Evolutionary conservation across 495 filamentous ascomycete species (phyloP).

Genomic region (Sphaerosporella brunnea): DNA sequence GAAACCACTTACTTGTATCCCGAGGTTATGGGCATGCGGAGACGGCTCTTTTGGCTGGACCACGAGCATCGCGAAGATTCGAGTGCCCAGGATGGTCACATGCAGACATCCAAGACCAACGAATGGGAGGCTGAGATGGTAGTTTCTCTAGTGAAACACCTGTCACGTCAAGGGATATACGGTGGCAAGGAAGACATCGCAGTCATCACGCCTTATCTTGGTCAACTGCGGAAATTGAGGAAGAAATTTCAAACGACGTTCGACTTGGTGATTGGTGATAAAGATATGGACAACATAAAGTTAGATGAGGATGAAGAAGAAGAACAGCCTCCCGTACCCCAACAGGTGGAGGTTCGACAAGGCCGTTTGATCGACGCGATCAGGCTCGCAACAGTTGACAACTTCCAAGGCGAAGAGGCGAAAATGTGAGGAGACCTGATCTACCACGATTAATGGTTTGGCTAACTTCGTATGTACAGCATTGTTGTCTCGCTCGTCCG

Average conservation of each 20-base stretch:
- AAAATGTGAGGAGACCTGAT: too few species aligned
- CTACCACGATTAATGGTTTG: too few species aligned
- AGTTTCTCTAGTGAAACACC: constrained; percentile 47
- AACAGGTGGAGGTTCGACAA: constrained; percentile 27
- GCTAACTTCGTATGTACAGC: too few species aligned
- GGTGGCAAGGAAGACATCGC: constrained; percentile 47
- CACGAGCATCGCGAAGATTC: constrained; percentile 41
- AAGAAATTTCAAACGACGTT: constrained; percentile 31
- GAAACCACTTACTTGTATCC: constrained; percentile 37
- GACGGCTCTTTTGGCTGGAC: constrained; percentile 57
- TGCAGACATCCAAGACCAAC: constrained; percentile 47
- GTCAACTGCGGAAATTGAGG: constrained; percentile 48
- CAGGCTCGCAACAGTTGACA: constrained; percentile 66
- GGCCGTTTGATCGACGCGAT: constrained; percentile 42
- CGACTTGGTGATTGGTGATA: constrained; percentile 47
- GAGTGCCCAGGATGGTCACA: constrained; percentile 25
- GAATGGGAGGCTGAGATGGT: constrained; percentile 50
- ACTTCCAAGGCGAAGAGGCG: constrained; percentile 71
- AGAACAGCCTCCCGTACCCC: constrained; percentile 5
- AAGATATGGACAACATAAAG: constrained; percentile 45
- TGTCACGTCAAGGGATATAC: constrained; percentile 54
- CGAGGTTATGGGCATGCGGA: constrained; percentile 44
- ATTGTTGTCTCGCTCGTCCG: constrained; percentile 69
- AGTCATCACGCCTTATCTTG: constrained; percentile 58
- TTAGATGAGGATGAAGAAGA: constrained; percentile 24